These are phyloP conservation scores for Colletotrichum sidae DNA, from an alignment of 2,329 filamentous ascomycete genomes.

Conservation along the genomic window DNA sequence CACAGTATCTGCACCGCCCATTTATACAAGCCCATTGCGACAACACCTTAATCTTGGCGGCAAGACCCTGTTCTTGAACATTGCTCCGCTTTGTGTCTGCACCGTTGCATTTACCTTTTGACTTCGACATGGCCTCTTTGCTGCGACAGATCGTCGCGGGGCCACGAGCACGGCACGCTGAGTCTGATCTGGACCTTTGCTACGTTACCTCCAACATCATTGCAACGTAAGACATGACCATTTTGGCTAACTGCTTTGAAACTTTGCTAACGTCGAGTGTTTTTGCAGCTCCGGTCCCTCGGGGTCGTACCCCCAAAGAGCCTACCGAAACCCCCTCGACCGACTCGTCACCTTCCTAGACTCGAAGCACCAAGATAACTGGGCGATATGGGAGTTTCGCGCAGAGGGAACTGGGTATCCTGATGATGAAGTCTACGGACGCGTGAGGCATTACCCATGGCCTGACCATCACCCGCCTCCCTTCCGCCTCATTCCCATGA, in stretches of 20 bases:
- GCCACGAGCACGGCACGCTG: slow-evolving; percentile 83
- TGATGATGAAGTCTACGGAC: slow-evolving; percentile 85
- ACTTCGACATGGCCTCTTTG: slow-evolving; percentile 72
- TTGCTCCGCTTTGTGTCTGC: slow-evolving; percentile 27
- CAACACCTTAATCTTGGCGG: slow-evolving; percentile 9
- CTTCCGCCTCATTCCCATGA: slow-evolving; percentile 87
- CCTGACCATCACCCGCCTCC: slow-evolving; percentile 98
- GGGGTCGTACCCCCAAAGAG: slow-evolving; percentile 87
- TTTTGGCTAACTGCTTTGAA: too few species aligned
- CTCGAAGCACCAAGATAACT: slow-evolving; percentile 82
- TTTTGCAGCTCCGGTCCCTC: slow-evolving; percentile 84
- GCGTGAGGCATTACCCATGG: slow-evolving; percentile 93
- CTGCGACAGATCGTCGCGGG: slow-evolving; percentile 93
- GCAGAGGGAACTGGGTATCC: slow-evolving; percentile 97
- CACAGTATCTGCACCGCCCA: not conserved
- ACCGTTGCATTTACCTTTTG: not conserved
- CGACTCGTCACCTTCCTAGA: slow-evolving; percentile 90
- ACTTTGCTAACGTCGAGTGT: not conserved
- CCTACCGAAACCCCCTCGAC: slow-evolving; percentile 93
- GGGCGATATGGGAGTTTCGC: slow-evolving; percentile 98
- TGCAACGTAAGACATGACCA: slow-evolving; percentile 61
- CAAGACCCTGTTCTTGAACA: slow-evolving; percentile 1
- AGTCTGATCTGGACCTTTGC: slow-evolving; percentile 92
- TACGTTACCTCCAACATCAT: slow-evolving; percentile 90
- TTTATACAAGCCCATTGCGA: slow-evolving; percentile 32